phyloP scores from a whole-genome alignment of 2,329 filamentous ascomycete genomes.

The Venturia nashicola region DNA sequence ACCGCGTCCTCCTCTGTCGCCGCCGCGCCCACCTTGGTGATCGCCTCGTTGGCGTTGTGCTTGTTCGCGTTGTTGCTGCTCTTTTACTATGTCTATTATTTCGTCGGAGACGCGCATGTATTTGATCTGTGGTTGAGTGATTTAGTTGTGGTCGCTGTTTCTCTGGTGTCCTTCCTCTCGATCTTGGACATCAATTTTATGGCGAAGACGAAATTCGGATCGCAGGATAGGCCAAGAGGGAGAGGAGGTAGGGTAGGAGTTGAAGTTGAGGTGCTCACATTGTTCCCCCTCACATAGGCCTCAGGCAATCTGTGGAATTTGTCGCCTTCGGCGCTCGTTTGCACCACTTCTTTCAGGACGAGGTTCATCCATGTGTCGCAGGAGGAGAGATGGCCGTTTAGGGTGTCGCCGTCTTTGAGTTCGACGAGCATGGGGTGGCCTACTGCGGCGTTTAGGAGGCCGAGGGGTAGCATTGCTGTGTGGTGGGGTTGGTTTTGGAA shows the following conservation, averaged over 20 bases:
- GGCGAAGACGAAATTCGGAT: too few relatives aligned
- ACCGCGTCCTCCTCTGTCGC: slow-evolving; percentile 45
- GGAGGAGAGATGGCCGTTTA: slow-evolving; percentile 89
- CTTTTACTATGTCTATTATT: slow-evolving; percentile 87
- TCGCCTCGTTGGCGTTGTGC: slow-evolving; percentile 33
- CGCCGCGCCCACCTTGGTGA: slow-evolving; percentile 34
- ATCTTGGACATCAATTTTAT: too few relatives aligned
- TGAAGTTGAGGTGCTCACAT: slow-evolving; percentile 41
- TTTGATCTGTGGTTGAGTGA: slow-evolving; percentile 73
- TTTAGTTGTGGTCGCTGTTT: too few relatives aligned
- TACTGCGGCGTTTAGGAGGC: slow-evolving; percentile 87
- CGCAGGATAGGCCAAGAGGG: too few relatives aligned
- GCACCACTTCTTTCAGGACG: slow-evolving; percentile 90
- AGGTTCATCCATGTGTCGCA: slow-evolving; percentile 99
- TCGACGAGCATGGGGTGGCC: slow-evolving; percentile 97
- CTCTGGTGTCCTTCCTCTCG: too few relatives aligned
- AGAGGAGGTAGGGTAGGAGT: too few relatives aligned
- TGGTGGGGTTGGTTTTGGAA: neutral
- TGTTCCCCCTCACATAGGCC: slow-evolving; percentile 94
- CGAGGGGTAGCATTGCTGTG: slow-evolving; percentile 45
- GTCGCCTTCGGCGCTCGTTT: slow-evolving; percentile 90
- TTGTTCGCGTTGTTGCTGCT: slow-evolving; percentile 68
- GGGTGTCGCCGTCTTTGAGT: slow-evolving; percentile 92
- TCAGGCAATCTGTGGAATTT: slow-evolving; percentile 87
- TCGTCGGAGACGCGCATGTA: slow-evolving; percentile 94